phyloP scores from a whole-genome alignment of 2,329 filamentous ascomycete species.

The Plectosphaerella cucumerina region DNA sequence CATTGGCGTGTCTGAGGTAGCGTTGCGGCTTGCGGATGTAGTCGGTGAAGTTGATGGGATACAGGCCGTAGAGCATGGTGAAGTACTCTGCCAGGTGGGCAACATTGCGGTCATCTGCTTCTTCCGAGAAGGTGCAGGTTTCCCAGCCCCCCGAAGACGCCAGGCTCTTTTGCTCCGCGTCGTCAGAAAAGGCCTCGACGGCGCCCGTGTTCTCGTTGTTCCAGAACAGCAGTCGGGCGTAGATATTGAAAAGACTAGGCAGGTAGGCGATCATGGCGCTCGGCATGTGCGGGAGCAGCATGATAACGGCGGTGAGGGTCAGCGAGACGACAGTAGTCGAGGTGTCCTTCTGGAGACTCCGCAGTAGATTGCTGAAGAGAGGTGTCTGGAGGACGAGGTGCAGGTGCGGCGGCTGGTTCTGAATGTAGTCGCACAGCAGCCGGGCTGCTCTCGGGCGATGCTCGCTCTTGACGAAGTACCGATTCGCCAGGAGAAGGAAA shows the following conservation, averaged over 20 bases:
- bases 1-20: slow-evolving; percentile 70
- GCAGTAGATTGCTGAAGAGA: slow-evolving; percentile 66
- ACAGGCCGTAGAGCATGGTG: slow-evolving; percentile 77
- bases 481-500: slow-evolving; percentile 62
- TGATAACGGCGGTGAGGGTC: slow-evolving; percentile 70
- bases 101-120: slow-evolving; percentile 57
- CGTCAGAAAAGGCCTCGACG: slow-evolving; percentile 33
- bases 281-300: slow-evolving; percentile 80
- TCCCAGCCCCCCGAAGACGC: slow-evolving; percentile 54
- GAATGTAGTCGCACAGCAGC: slow-evolving; percentile 69
- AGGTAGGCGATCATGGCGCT: slow-evolving; percentile 65
- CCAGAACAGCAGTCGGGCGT: slow-evolving; percentile 77
- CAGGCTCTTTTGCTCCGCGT: slow-evolving; percentile 25
- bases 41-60: slow-evolving; percentile 81
- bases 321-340: slow-evolving; percentile 74
- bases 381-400: slow-evolving; percentile 69
- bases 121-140: slow-evolving; percentile 55
- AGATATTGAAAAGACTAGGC: slow-evolving; percentile 75
- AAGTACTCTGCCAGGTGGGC: slow-evolving; percentile 72
- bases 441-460: slow-evolving; percentile 61
- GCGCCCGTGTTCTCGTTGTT: slow-evolving; percentile 47
- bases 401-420: slow-evolving; percentile 74
- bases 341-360: slow-evolving; percentile 72
- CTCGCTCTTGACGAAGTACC: slow-evolving; percentile 59
- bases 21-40: slow-evolving; percentile 80